Evolutionary conservation across 148 eudicot genomes (phyloP), one percentile per base, ranked within the genome.

Genomic region (Dianthus caryophyllus): DNA sequence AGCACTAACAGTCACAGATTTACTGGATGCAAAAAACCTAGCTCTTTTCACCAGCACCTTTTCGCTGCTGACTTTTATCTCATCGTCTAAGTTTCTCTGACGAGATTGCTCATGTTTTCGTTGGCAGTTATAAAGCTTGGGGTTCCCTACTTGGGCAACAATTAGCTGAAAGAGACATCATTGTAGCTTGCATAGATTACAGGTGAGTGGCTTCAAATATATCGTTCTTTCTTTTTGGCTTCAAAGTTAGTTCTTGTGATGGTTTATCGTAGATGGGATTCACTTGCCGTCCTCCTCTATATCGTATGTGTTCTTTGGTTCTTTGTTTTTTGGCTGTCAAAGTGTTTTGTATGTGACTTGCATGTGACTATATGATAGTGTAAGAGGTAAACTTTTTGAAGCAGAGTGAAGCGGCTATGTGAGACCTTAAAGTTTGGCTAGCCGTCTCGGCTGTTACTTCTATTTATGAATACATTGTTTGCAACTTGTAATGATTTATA

Each of bases 181-280:
- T 94, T 25, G 97, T 94, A 64, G 97, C 98, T 12, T 94, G 98
- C 76, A 78, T 94, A 24, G 98, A 94, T 82, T 94, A 94, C 80
- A 84, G 97, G 97, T 85, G 66, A 47, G 70, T 56, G 66, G 41
- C 27, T 69, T 22, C 47, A 5, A 50, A 20, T 29, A 14, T 24
- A 29, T 47, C n/a, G n/a, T n/a, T 8, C 24, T 33, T 49, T n/a
- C 21, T 53, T 53, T 5, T 6, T 6, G 15, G 15, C 14, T 24
- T 53, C 57, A 21, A 9, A 9, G 0, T 22, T 22, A 21, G 57
- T 56, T 24, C 60, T 57, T 15, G 26, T 12, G 41, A 22, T 63
- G 44, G 26, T 18, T 72, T 47, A 6, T 33, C 29, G 38, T 72
- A 31, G 44, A 68, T 8, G 24, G 18, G 25, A 51, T 51, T 6